Conservation (phyloP, 139 green algal species). For the Chlamydomonas applanata region DNA sequence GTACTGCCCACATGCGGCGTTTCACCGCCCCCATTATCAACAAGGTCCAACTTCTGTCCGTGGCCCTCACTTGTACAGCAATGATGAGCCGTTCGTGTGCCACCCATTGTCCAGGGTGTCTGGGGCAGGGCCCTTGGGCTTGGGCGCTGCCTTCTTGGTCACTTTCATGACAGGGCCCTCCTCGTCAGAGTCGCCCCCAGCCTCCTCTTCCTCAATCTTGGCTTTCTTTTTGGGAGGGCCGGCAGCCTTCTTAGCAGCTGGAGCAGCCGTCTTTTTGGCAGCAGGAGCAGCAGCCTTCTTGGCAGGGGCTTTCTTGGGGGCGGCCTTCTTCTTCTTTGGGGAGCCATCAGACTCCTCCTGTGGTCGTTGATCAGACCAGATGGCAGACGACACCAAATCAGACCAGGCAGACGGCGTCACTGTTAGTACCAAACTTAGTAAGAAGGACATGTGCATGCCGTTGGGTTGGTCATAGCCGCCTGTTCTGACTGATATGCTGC, state of each 20-base stretch:
- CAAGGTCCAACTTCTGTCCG: not conserved
- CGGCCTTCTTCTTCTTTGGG: not conserved
- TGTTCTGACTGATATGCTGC: too few relatives aligned
- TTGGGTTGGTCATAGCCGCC: too few relatives aligned
- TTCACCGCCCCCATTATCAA: too few relatives aligned
- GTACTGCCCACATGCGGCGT: too few relatives aligned
- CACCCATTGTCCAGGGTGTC: not conserved
- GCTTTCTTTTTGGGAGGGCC: not conserved
- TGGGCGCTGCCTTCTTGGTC: not conserved
- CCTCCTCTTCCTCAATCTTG: not conserved
- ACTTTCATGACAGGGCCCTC: slow-evolving; percentile 24
- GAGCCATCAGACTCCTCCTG: not conserved
- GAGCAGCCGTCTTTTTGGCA: not conserved
- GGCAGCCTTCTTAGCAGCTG: not conserved
- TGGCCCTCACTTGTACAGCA: slow-evolving; percentile 48
- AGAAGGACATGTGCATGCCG: too few relatives aligned
- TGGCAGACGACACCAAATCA: too few relatives aligned
- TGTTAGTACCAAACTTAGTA: too few relatives aligned
- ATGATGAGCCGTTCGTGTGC: slow-evolving; percentile 16
- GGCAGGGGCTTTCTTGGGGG: not conserved
- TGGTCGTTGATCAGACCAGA: too few relatives aligned
- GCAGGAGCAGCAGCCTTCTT: not conserved
- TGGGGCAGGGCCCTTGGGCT: not conserved
- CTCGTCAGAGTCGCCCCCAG: not conserved
- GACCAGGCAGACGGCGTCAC: too few relatives aligned